Base-by-base conservation (phyloP, 2,329 filamentous ascomycete species). In the Neofusicoccum parvum region DNA sequence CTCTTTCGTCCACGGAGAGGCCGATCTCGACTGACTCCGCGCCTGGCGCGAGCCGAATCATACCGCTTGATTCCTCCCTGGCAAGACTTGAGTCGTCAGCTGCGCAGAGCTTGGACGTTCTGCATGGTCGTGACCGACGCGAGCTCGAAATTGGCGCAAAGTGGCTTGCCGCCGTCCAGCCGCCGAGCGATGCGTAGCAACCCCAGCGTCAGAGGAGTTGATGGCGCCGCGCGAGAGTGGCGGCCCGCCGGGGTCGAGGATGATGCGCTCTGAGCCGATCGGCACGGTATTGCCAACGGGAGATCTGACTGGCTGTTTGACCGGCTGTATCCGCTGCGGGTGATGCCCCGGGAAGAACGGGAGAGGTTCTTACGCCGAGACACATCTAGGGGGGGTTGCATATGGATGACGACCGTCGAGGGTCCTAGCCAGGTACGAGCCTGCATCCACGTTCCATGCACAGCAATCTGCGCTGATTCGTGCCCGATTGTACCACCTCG, bases 301-400 rank as follows among this genome's bases (percentile, higher is more conserved):
- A 45, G 34, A 48, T 56, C 50, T 46, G 43, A 56, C 62, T 64
- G 39, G 50, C 51, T 64, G 50, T 23, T 56, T 15, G 41, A 6
- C 49, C 62, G 62, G 43, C 41, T 46, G 43, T 45, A 64, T 46
- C 51, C 60, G 50, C 62, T 54, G 62, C 62, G 50, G 62, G 39
- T 60, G 56, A 60, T 60, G 43, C 15, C n/a, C 41, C 43, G 56
- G 56, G 32, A 60, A 23, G 41, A 37, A 37, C 56, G 56, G 56
- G 56, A 46, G 23, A 59, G 54, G 54, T 45, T 46, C 54, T 45
- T 27, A 17, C 54, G 39, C 54, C 54, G 54, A 59, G 54, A 60
- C 56, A 60, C 15, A 39, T 20, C 12, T 32, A 20, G 43, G 32
- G 50, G 62, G 50, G 43, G 17, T 56, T 48, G 62, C 39, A 48